Base-by-base conservation (phyloP, 306 rosid species). In the Corylus avellana region DNA sequence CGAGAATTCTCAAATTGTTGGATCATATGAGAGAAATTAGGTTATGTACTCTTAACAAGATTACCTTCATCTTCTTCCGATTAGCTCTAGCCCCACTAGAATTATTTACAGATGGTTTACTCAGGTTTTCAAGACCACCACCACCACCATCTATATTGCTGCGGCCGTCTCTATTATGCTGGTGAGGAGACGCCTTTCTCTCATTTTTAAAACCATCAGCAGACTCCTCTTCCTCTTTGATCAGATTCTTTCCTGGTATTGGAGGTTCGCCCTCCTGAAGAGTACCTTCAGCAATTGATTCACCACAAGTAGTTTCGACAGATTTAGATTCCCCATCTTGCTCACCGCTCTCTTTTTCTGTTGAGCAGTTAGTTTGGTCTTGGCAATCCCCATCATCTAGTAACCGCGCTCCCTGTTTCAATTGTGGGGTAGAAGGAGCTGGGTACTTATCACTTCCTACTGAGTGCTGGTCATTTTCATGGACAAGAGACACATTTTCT, bases 401-500 rank as follows among this genome's bases (percentile, higher is more conserved):
- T 79, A 88, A 83, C 68, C 97, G 78, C n/a, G 82, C 82, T 32
- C 92, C 99, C 10, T 91, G 98, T 64, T 90, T 85, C 72, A 91
- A 84, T 73, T 96, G 99, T 16, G 98, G 99, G 50, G 96, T 96
- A 46, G 98, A 96, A 74, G 99, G 99, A 83, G 99, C 98, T 2
- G 99, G 98, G 79, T 90, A 96, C 88, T 89, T 91, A 78, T 95
- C 98, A 70, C 87, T 87, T 56, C 86, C 97, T 29, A 83, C 75
- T 29, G 88, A 87, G 14, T 80, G 94, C 72, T 92, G 76, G 42
- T 84, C 90, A 51, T 82, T 76, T 74, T 85, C 97, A 79, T 84
- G 66, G 61, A 63, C 76, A 82, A 50, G 69, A 3, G 81, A 79
- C 70, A 75, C 76, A 7, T 81, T 81, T 53, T 87, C 90, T 13